Conservation (phyloP, 2,329 filamentous ascomycete genomes). For the Botrytis hyacinthi region DNA sequence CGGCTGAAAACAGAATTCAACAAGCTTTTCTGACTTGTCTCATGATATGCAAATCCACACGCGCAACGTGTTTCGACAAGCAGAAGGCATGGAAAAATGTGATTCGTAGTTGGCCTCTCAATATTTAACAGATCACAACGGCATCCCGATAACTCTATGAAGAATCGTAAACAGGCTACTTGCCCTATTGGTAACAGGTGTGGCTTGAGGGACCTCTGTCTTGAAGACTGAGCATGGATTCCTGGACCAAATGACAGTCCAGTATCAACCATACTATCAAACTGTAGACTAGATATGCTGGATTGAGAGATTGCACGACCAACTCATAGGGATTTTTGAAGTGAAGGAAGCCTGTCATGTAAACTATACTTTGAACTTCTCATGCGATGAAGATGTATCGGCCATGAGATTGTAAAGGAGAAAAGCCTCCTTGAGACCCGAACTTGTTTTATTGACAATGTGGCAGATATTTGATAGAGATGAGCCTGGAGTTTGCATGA, state of each 20-base stretch:
- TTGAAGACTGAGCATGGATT: not conserved
- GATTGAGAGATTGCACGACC: not conserved
- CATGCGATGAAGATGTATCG: not conserved
- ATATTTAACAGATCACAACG: not conserved
- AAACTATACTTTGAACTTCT: not conserved
- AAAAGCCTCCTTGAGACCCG: not conserved
- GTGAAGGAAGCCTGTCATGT: not conserved
- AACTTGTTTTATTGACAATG: not conserved
- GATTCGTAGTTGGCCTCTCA: not conserved
- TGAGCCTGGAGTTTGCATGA: not conserved
- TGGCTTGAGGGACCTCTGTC: not conserved
- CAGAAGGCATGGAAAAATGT: not conserved
- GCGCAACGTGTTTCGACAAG: not conserved
- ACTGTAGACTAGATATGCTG: not conserved
- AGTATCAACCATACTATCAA: not conserved
- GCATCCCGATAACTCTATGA: not conserved
- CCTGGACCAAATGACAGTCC: not conserved
- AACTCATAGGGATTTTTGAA: not conserved
- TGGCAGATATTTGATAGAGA: not conserved
- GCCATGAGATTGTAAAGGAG: not conserved
- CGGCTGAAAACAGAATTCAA: not conserved
- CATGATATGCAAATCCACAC: not conserved
- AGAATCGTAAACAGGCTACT: not conserved
- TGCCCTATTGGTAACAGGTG: not conserved
- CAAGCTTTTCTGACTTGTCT: not conserved